Conservation (phyloP, 1,284 basidiomycete genomes). For the Moniliophthora roreri region DNA sequence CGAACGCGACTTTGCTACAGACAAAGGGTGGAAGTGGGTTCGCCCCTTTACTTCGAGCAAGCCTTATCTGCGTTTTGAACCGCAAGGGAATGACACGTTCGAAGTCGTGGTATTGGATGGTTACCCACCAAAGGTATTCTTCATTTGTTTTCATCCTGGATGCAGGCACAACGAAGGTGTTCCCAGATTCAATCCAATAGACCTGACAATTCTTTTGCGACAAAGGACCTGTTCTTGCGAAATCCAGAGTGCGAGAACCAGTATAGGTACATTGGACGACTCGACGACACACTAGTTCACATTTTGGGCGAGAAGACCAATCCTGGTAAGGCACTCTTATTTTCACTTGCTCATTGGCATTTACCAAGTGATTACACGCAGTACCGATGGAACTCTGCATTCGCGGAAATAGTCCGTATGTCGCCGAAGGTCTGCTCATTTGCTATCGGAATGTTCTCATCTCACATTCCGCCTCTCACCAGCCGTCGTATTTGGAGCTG, state of each 20-base stretch:
- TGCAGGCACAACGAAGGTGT: too few species aligned
- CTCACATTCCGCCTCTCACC: slow-evolving; percentile 22
- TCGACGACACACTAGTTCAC: slow-evolving; percentile 59
- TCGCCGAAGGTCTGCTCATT: slow-evolving; percentile 25
- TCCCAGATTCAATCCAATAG: slow-evolving; percentile 45
- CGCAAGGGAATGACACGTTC: slow-evolving; percentile 41
- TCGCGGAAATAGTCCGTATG: slow-evolving; percentile 42
- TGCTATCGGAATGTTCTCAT: slow-evolving; percentile 17
- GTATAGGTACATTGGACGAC: slow-evolving; percentile 57
- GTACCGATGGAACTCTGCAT: slow-evolving; percentile 44
- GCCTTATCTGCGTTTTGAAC: slow-evolving; percentile 46
- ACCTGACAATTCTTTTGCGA: slow-evolving; percentile 58
- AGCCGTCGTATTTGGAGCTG: slow-evolving; percentile 61
- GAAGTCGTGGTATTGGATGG: slow-evolving; percentile 57
- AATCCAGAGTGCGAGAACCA: slow-evolving; percentile 41
- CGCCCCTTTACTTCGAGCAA: slow-evolving; percentile 27
- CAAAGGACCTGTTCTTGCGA: slow-evolving; percentile 55
- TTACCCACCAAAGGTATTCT: slow-evolving; percentile 49
- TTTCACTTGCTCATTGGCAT: too few species aligned
- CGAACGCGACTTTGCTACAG: slow-evolving; percentile 45
- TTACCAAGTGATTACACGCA: slow-evolving; percentile 4
- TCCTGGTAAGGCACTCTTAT: slow-evolving; percentile 31
- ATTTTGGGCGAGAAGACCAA: slow-evolving; percentile 59
- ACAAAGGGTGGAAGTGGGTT: slow-evolving; percentile 65
- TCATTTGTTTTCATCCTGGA: too few species aligned